Evolutionary conservation across 257 asterid genomes (phyloP).

Genomic region (Phtheirospermum japonicum): DNA sequence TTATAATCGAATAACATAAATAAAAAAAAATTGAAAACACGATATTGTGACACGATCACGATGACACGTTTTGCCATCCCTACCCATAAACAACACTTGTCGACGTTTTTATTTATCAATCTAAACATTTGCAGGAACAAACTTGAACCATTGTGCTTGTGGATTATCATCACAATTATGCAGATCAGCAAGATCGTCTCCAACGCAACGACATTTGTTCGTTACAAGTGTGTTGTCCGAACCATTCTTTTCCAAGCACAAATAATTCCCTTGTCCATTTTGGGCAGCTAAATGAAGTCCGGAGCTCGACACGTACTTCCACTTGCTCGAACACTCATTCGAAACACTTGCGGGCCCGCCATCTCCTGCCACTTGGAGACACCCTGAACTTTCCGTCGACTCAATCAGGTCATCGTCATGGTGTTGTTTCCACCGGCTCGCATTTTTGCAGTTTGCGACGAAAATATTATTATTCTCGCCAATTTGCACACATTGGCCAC

Average conservation of each 20-base stretch:
- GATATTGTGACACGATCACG: too few relatives aligned
- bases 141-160: conserved; percentile 62
- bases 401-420: conserved; percentile 39
- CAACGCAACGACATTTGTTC: conserved; percentile 51
- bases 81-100: too few relatives aligned
- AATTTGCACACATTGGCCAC: conserved; percentile 46
- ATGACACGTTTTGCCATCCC: too few relatives aligned
- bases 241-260: conserved; percentile 57
- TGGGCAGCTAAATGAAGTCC: conserved; percentile 49
- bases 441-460: conserved; percentile 32
- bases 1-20: too few relatives aligned
- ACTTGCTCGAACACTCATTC: conserved; percentile 37
- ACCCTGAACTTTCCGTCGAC: conserved; percentile 29
- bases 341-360: conserved; percentile 38
- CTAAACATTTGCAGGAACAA: conserved; percentile 44
- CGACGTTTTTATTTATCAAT: too few relatives aligned
- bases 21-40: too few relatives aligned
- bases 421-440: conserved; percentile 41
- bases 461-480: background rate
- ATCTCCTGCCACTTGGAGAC: conserved; percentile 42
- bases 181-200: conserved; percentile 34
- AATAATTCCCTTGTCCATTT: conserved; percentile 34
- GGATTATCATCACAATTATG: conserved; percentile 52
- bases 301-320: conserved; percentile 48
- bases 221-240: conserved; percentile 35